Conservation (phyloP, 2,329 filamentous ascomycete species). For the Dactylella cylindrospora region DNA sequence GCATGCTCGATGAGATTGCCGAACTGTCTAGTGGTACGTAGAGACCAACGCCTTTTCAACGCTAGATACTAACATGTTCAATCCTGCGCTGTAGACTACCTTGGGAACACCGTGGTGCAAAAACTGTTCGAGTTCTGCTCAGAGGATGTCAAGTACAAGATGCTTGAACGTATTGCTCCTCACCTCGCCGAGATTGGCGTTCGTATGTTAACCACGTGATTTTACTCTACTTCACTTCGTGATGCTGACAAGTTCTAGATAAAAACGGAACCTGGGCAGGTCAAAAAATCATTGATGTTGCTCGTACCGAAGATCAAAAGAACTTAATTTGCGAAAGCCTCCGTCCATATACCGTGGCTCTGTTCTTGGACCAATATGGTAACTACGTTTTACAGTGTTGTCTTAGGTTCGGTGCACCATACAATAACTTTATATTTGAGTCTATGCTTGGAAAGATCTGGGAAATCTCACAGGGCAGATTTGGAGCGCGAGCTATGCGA, state of each 20-base stretch:
- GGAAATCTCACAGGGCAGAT: slow-evolving; percentile 89
- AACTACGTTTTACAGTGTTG: slow-evolving; percentile 98
- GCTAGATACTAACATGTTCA: neutral
- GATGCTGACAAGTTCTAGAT: slow-evolving; percentile 54
- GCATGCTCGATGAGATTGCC: slow-evolving; percentile 95
- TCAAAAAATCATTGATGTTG: slow-evolving; percentile 98
- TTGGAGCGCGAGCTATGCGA: slow-evolving; percentile 92
- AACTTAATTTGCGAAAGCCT: slow-evolving; percentile 78
- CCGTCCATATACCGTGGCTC: slow-evolving; percentile 79
- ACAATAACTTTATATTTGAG: slow-evolving; percentile 97
- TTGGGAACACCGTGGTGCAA: slow-evolving; percentile 98
- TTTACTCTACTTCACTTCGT: neutral
- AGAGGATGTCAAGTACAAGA: slow-evolving; percentile 83
- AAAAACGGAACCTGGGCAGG: slow-evolving; percentile 99
- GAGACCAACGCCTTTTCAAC: neutral
- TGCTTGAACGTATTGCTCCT: slow-evolving; percentile 83
- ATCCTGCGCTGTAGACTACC: slow-evolving; percentile 65
- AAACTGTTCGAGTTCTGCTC: slow-evolving; percentile 97
- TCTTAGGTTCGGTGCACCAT: slow-evolving; percentile 82
- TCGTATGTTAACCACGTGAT: slow-evolving; percentile 51
- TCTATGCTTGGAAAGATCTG: slow-evolving; percentile 92
- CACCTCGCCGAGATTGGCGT: slow-evolving; percentile 95
- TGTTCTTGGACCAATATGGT: slow-evolving; percentile 96
- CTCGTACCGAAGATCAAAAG: slow-evolving; percentile 82
- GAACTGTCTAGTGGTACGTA: slow-evolving; percentile 65